A percentile compares a stretch with the other conserved stretches of the same genome.
Conservation (phyloP, 768 basidiomycete genomes). For the Suillus subaureus region DNA sequence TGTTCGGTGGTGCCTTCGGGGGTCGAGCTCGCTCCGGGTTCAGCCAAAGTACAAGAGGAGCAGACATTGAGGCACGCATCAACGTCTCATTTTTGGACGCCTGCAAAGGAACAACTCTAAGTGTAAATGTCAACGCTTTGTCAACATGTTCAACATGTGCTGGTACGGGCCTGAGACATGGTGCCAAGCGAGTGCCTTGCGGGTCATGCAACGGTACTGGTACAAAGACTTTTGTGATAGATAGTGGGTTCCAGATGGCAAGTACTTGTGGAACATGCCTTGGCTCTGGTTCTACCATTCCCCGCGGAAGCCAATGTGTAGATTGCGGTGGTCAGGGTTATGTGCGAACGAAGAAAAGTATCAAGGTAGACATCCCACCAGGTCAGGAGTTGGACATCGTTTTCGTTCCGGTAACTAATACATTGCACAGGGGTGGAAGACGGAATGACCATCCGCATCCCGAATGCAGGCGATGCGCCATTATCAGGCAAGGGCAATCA, state of each 20-base stretch:
- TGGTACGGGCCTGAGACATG: slow-evolving; percentile 84
- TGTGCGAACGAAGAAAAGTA: slow-evolving; percentile 74
- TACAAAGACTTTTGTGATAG: slow-evolving; percentile 84
- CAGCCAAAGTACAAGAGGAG: slow-evolving; percentile 56
- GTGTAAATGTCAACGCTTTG: slow-evolving; percentile 77
- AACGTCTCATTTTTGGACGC: slow-evolving; percentile 89
- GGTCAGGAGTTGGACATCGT: slow-evolving; percentile 50
- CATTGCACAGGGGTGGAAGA: slow-evolving; percentile 79
- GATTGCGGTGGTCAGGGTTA: slow-evolving; percentile 87
- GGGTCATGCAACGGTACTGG: slow-evolving; percentile 84
- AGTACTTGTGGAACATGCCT: slow-evolving; percentile 84
- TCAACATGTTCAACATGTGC: slow-evolving; percentile 83
- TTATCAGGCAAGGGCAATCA: slow-evolving; percentile 72
- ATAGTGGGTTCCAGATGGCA: slow-evolving; percentile 96
- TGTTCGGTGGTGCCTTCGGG: slow-evolving; percentile 73
- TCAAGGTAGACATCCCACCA: slow-evolving; percentile 83
- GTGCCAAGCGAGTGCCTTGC: slow-evolving; percentile 82
- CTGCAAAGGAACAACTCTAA: slow-evolving; percentile 84
- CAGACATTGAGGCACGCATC: slow-evolving; percentile 79
- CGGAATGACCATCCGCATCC: slow-evolving; percentile 86
- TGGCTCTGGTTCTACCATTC: slow-evolving; percentile 80
- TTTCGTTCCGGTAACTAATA: slow-evolving; percentile 5
- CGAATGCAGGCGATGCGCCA: slow-evolving; percentile 83
- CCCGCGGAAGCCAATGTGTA: slow-evolving; percentile 75
- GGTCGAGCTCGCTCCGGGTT: slow-evolving; percentile 49